Evolutionary conservation across 2,329 filamentous ascomycete genomes (phyloP).

Genomic region (Stagonosporopsis tanaceti): DNA sequence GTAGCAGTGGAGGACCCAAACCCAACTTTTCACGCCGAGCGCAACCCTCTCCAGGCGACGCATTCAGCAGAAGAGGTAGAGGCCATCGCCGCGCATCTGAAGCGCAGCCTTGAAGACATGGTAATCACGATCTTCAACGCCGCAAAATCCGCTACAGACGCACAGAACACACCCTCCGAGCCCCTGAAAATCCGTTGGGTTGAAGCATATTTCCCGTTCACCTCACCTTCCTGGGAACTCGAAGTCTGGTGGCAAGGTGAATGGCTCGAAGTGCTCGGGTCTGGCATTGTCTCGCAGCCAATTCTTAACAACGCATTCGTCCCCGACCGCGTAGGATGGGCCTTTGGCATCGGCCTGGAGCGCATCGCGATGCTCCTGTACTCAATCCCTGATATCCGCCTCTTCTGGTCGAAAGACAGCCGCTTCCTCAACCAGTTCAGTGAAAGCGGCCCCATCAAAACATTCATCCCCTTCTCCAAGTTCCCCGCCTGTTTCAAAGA

Average conservation of each 20-base stretch:
- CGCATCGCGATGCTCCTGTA: constrained; percentile 98
- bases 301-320: constrained; percentile 80
- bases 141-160: constrained; percentile 68
- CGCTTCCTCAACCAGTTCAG: constrained; percentile 88
- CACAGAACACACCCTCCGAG: constrained; percentile 55
- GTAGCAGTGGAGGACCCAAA: constrained; percentile 85
- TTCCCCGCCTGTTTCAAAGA: constrained; percentile 90
- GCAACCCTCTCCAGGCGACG: constrained; percentile 83
- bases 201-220: constrained; percentile 97
- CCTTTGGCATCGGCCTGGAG: constrained; percentile 93
- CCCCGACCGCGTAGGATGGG: constrained; percentile 83
- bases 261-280: constrained; percentile 97
- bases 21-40: constrained; percentile 75
- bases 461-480: constrained; percentile 89
- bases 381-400: constrained; percentile 91
- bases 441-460: constrained; percentile 57
- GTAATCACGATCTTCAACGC: constrained; percentile 87
- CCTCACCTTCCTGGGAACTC: constrained; percentile 92
- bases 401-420: constrained; percentile 90
- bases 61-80: constrained; percentile 81
- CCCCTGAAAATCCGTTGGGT: constrained; percentile 91
- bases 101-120: constrained; percentile 86
- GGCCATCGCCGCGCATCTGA: constrained; percentile 84
- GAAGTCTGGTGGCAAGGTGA: constrained; percentile 94
- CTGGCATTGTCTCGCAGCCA: constrained; percentile 84